Conservation (phyloP, 2,329 filamentous ascomycete species). For the Cryphonectria japonica region DNA sequence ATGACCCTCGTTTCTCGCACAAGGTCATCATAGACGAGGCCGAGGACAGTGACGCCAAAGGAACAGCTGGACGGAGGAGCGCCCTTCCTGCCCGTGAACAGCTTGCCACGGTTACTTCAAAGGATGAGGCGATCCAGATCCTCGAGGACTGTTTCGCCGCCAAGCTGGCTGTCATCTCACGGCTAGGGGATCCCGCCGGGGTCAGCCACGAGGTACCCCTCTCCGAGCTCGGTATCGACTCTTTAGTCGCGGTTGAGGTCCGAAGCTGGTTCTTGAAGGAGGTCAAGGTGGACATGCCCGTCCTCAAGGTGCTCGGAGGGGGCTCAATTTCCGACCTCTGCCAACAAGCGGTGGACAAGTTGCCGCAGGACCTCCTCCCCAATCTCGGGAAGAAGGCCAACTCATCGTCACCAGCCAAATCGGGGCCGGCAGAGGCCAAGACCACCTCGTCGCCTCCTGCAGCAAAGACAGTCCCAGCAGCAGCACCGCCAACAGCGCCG, state of each 20-base stretch:
- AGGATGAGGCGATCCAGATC: not conserved
- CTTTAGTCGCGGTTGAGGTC: slow-evolving; percentile 37
- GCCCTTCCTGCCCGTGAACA: not conserved
- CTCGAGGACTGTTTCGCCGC: not conserved
- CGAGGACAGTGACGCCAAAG: not conserved
- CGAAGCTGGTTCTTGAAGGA: slow-evolving; percentile 51
- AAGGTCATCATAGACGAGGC: not conserved
- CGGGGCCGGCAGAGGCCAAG: not conserved
- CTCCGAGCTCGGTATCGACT: slow-evolving; percentile 32
- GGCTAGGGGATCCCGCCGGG: not conserved
- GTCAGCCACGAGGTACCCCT: slow-evolving; percentile 13
- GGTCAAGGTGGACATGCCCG: slow-evolving; percentile 45
- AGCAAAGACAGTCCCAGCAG: not conserved
- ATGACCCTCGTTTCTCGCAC: slow-evolving; percentile 7
- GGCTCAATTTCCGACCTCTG: not conserved
- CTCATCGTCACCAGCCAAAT: not conserved
- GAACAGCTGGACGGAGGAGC: not conserved
- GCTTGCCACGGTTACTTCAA: not conserved
- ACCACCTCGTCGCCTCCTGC: not conserved
- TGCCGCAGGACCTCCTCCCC: not conserved
- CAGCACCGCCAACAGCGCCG: not conserved
- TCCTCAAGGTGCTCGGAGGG: slow-evolving; percentile 45
- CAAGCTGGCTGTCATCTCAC: slow-evolving; percentile 1
- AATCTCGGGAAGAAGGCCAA: not conserved
- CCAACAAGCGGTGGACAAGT: not conserved